Percentiles rank a stretch among this genome's conserved stretches.
Evolutionary conservation across 2,329 filamentous ascomycete species (phyloP).

Genomic region (Sporothrix brasiliensis): DNA sequence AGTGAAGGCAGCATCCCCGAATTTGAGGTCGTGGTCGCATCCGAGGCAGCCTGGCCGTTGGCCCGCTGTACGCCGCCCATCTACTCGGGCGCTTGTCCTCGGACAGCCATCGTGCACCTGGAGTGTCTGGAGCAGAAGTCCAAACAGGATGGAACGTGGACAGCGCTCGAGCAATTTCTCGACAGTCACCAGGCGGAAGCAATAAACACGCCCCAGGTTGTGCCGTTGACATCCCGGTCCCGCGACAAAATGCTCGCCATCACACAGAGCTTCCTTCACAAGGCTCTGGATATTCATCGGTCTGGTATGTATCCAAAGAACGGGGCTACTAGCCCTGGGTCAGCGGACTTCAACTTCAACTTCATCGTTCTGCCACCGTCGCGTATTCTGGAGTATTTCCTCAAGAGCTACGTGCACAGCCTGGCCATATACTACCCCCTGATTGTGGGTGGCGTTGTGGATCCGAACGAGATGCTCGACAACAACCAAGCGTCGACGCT

Average conservation of each 20-base stretch:
- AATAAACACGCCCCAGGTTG: constrained; percentile 47
- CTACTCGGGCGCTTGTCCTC: constrained; percentile 51
- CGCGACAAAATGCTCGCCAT: constrained; percentile 72
- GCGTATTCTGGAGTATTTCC: constrained; percentile 67
- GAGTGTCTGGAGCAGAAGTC: constrained; percentile 56
- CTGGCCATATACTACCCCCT: constrained; percentile 68
- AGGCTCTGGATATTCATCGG: constrained; percentile 69
- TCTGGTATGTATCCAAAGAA: constrained; percentile 46
- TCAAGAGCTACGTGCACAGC: constrained; percentile 66
- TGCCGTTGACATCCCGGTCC: constrained; percentile 53
- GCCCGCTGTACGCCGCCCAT: constrained; percentile 54
- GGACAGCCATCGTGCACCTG: constrained; percentile 56
- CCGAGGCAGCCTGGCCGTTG: constrained; percentile 56
- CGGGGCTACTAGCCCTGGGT: constrained; percentile 43
- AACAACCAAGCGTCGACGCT: constrained; percentile 68
- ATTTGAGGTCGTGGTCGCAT: constrained; percentile 52
- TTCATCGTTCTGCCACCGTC: constrained; percentile 68
- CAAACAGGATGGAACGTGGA: constrained; percentile 53
- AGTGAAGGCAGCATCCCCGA: constrained; percentile 47
- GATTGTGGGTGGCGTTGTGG: constrained; percentile 61
- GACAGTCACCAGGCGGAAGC: constrained; percentile 44
- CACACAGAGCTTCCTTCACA: constrained; percentile 70
- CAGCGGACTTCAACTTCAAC: constrained; percentile 60
- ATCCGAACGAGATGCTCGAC: constrained; percentile 68
- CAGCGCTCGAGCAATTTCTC: constrained; percentile 49